These are phyloP conservation scores for Paraphoma chrysanthemicola DNA, from an alignment of 2,329 filamentous ascomycete genomes.

Conservation along the genomic window DNA sequence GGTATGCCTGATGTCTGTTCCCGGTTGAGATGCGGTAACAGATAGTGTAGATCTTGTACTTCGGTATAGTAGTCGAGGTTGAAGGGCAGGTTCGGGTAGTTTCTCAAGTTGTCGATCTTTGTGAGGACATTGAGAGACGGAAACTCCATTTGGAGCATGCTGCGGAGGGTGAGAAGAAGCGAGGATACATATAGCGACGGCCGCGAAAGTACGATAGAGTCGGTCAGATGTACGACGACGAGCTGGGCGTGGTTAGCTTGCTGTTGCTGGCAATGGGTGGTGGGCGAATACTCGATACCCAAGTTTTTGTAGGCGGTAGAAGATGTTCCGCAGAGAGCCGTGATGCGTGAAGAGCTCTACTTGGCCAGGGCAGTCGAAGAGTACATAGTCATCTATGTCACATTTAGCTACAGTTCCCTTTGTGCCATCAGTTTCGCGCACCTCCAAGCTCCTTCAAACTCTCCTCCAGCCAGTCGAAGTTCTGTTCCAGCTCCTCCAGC, in stretches of 20 bases:
- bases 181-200: slow-evolving; percentile 96
- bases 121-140: slow-evolving; percentile 95
- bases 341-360: slow-evolving; percentile 98
- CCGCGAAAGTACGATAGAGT: slow-evolving; percentile 90
- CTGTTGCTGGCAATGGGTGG: slow-evolving; percentile 22
- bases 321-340: slow-evolving; percentile 87
- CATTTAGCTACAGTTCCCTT: slow-evolving; percentile 11
- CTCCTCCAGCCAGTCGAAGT: slow-evolving; percentile 89
- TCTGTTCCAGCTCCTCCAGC: slow-evolving; percentile 92
- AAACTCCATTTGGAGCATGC: slow-evolving; percentile 98
- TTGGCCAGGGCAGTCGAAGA: slow-evolving; percentile 97
- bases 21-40: slow-evolving; percentile 79
- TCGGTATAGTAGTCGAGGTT: slow-evolving; percentile 98
- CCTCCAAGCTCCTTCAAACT: slow-evolving; percentile 76
- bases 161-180: slow-evolving; percentile 87
- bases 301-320: slow-evolving; percentile 87
- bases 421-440: slow-evolving; percentile 31
- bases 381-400: slow-evolving; percentile 77
- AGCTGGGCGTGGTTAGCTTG: slow-evolving; percentile 65
- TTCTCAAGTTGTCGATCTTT: slow-evolving; percentile 92
- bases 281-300: slow-evolving; percentile 79
- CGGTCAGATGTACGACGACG: slow-evolving; percentile 90
- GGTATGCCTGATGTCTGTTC: slow-evolving; percentile 63
- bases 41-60: slow-evolving; percentile 87
- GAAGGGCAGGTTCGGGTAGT: slow-evolving; percentile 87